Evolutionary conservation across 441 rosid genomes (phyloP).

Genomic region (Gossypium gossypioides): DNA sequence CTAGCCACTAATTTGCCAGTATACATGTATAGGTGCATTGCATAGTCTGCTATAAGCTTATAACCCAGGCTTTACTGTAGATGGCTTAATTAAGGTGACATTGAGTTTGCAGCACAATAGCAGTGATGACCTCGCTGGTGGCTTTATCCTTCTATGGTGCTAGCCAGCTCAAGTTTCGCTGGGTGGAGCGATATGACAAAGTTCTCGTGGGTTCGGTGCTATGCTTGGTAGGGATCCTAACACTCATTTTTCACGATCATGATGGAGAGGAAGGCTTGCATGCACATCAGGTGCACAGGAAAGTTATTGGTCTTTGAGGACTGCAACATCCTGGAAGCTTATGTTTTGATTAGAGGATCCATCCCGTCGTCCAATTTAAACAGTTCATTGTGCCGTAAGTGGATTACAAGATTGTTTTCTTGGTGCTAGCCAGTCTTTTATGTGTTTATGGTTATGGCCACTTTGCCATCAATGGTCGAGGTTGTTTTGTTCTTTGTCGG

Average conservation of each 20-base stretch:
- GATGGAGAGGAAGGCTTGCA: conserved; percentile 32
- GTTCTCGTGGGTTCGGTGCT: conserved; percentile 86
- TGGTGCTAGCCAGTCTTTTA: neutral
- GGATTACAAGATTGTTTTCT: neutral
- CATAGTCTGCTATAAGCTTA: neutral
- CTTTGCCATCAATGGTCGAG: neutral
- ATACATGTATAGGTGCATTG: neutral
- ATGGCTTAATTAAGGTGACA: neutral
- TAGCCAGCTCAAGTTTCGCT: conserved; percentile 86
- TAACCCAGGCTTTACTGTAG: neutral
- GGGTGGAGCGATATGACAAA: conserved; percentile 94
- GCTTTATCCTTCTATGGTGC: conserved; percentile 98
- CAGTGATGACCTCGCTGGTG: conserved; percentile 91
- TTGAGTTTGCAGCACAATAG: conserved; percentile 56
- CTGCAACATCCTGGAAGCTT: neutral
- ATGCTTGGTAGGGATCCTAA: conserved; percentile 79
- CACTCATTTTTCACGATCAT: conserved; percentile 77
- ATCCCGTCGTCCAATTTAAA: neutral
- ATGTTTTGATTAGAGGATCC: conserved; percentile 1
- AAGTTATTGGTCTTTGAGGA: conserved; percentile 36
- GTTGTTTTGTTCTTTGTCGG: neutral
- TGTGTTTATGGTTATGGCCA: neutral
- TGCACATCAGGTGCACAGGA: conserved; percentile 40
- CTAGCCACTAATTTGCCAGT: neutral
- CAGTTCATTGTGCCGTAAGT: neutral